Evolutionary conservation across 352 stramenopile genomes (phyloP).

Genomic region (Lagenidium giganteum): DNA sequence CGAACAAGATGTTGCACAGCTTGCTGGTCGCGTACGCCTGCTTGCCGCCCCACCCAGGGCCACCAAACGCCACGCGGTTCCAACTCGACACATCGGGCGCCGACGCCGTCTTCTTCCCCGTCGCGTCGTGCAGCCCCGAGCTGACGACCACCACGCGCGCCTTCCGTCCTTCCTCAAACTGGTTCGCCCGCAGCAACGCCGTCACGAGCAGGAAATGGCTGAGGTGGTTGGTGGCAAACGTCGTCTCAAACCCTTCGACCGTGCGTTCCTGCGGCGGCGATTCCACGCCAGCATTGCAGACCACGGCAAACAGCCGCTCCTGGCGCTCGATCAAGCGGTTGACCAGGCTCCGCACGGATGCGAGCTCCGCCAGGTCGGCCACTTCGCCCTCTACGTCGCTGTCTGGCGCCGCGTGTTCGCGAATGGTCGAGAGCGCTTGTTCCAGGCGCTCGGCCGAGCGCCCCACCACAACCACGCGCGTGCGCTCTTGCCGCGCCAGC

Average conservation of each 20-base stretch:
- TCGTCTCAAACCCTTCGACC: slow-evolving; percentile 29
- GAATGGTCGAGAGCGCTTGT: slow-evolving; percentile 12
- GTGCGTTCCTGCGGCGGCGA: slow-evolving; percentile 13
- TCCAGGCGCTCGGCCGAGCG: slow-evolving; percentile 18
- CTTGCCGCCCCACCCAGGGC: slow-evolving; percentile 12
- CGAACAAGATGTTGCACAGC: slow-evolving; percentile 40
- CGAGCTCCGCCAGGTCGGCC: slow-evolving; percentile 20
- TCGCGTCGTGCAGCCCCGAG: slow-evolving; percentile 22
- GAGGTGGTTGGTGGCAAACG: slow-evolving; percentile 35
- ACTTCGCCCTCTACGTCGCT: slow-evolving; percentile 11
- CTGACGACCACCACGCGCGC: slow-evolving; percentile 30
- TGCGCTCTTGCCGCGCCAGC: slow-evolving; percentile 8
- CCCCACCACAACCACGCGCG: slow-evolving; percentile 22
- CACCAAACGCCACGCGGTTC: slow-evolving; percentile 27
- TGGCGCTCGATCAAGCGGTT: slow-evolving; percentile 18
- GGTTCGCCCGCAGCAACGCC: slow-evolving; percentile 15
- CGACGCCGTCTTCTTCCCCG: not conserved
- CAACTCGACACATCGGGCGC: slow-evolving; percentile 25
- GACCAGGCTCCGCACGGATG: slow-evolving; percentile 17
- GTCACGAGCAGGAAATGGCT: slow-evolving; percentile 33
- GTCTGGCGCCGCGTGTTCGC: slow-evolving; percentile 1
- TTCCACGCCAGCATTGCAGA: slow-evolving; percentile 33
- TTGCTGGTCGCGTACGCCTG: slow-evolving; percentile 32
- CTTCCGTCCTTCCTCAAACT: slow-evolving; percentile 13
- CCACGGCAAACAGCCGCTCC: slow-evolving; percentile 23